Conservation (phyloP, 352 stramenopile genomes). For the Phytophthora parvispora region DNA sequence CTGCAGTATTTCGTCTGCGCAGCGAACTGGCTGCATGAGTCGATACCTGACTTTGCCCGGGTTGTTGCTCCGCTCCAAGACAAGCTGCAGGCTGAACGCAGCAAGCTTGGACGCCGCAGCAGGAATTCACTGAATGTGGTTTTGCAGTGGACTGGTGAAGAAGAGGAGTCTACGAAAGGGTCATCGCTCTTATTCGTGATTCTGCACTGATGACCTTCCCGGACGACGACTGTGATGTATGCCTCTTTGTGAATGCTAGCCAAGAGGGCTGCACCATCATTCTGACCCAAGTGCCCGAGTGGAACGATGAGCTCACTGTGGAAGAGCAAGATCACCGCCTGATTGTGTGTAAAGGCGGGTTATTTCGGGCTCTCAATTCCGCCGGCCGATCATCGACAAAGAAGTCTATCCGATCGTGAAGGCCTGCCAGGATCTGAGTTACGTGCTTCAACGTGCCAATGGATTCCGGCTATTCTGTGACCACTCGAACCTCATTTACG, state of each 20-base stretch:
- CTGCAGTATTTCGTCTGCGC: neutral
- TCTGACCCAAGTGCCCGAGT: neutral
- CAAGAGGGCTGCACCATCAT: neutral
- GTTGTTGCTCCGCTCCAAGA: neutral
- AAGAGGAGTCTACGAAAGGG: constrained; percentile 2
- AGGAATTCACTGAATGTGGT: neutral
- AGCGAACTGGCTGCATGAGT: constrained; percentile 3
- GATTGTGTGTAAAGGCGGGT: constrained; percentile 4
- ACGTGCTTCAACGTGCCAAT: neutral
- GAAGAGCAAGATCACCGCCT: neutral
- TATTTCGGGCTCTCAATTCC: neutral
- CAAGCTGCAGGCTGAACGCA: neutral
- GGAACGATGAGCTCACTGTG: constrained; percentile 1
- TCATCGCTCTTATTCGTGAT: neutral
- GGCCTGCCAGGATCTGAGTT: neutral
- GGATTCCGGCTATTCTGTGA: neutral
- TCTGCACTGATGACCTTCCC: neutral
- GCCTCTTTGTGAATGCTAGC: neutral
- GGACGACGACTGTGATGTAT: neutral
- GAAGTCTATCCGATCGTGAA: constrained; percentile 1
- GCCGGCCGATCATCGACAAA: constrained; percentile 7
- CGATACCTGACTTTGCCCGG: neutral
- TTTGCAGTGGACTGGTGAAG: neutral
- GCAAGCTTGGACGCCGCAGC: neutral
- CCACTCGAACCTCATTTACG: neutral